These are phyloP conservation scores for Claviceps arundinis DNA, from an alignment of 2,329 filamentous ascomycete genomes.

Conservation along the genomic window DNA sequence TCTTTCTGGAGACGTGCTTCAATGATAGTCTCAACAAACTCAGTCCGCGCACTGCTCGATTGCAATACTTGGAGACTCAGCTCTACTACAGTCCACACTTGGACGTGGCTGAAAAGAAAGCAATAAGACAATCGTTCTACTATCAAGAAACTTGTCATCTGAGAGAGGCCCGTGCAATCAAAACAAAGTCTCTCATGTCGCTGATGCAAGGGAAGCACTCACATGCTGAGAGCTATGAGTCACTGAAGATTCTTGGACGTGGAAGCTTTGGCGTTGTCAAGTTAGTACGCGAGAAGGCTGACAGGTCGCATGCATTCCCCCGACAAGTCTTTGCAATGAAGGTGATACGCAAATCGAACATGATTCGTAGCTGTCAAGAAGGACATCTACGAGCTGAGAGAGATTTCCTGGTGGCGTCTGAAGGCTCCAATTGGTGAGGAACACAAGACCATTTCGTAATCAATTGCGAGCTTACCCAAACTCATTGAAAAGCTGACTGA, in stretches of 20 bases:
- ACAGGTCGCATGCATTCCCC: conserved; percentile 14
- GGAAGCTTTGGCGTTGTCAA: conserved; percentile 90
- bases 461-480: neutral
- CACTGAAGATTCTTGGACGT: conserved; percentile 72
- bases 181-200: conserved; percentile 20
- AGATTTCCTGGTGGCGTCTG: conserved; percentile 80
- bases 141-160: conserved; percentile 60
- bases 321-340: conserved; percentile 84
- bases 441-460: neutral
- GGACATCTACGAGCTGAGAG: conserved; percentile 82
- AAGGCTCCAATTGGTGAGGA: conserved; percentile 64
- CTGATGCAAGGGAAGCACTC: conserved; percentile 6
- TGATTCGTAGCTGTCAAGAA: conserved; percentile 84
- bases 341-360: conserved; percentile 84
- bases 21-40: conserved; percentile 49
- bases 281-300: conserved; percentile 57
- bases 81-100: conserved; percentile 42
- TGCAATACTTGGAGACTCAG: conserved; percentile 27
- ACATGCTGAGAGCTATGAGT: conserved; percentile 46
- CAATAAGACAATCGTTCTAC: conserved; percentile 45
- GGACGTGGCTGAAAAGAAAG: conserved; percentile 39
- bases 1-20: conserved; percentile 77
- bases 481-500: neutral
- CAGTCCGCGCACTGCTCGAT: conserved; percentile 16
- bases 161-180: conserved; percentile 55